Conservation (phyloP, 805 yeast genomes). For the Saturnispora dispora region DNA sequence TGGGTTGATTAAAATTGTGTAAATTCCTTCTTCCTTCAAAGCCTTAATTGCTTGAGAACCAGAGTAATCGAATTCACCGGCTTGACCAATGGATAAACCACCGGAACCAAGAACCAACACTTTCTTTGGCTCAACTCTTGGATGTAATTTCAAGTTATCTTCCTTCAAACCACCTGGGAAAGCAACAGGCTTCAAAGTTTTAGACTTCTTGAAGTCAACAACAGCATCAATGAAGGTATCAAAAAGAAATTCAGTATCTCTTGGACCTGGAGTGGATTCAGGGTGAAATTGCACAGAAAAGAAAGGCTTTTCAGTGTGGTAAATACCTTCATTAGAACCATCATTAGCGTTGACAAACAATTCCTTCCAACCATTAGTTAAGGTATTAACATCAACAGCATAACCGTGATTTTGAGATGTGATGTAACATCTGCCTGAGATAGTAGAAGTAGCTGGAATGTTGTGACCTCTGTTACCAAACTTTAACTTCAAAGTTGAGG, state of each 20-base stretch:
- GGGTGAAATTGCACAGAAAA: conserved; percentile 99
- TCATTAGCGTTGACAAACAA: conserved; percentile 93
- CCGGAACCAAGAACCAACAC: conserved; percentile 94
- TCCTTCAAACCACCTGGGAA: conserved; percentile 85
- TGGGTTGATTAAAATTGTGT: conserved; percentile 84
- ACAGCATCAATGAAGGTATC: conserved; percentile 87
- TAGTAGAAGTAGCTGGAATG: conserved; percentile 80
- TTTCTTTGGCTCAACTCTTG: conserved; percentile 78
- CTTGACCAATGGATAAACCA: conserved; percentile 95
- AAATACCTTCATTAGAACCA: conserved; percentile 97
- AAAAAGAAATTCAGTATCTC: conserved; percentile 95
- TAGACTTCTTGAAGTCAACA: conserved; percentile 48
- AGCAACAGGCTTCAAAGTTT: conserved; percentile 55
- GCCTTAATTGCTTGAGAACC: conserved; percentile 98
- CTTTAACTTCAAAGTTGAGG: conserved; percentile 81
- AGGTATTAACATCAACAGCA: conserved; percentile 81
- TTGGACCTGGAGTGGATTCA: conserved; percentile 98
- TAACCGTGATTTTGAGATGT: conserved; percentile 98
- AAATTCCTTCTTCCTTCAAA: conserved; percentile 77
- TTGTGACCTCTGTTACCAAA: conserved; percentile 99
- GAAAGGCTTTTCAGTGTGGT: conserved; percentile 76
- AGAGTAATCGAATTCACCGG: conserved; percentile 96
- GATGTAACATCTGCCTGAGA: conserved; percentile 91
- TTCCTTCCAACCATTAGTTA: conserved; percentile 81
- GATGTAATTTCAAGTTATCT: conserved; percentile 68